A percentile compares a stretch with the other conserved stretches of the same genome.
phyloP scores from a whole-genome alignment of 2,329 filamentous ascomycete genomes.

The Cordyceps javanica region DNA sequence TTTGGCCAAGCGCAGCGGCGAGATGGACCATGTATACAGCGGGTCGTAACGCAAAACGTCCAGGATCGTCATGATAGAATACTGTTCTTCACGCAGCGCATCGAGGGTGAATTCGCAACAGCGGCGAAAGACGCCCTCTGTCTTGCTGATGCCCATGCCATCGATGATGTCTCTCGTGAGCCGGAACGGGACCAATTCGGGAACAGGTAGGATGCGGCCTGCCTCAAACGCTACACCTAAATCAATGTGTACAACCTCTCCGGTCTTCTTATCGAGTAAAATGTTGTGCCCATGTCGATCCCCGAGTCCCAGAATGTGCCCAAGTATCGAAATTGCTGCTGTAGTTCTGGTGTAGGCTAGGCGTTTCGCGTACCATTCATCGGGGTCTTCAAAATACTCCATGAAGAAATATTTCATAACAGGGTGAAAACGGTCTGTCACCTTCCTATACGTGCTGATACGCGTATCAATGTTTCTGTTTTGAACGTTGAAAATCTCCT shows the following conservation, averaged over 20 bases:
- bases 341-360: constrained; percentile 90
- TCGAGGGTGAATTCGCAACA: constrained; percentile 98
- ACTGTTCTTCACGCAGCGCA: constrained; percentile 87
- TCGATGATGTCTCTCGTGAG: constrained; percentile 92
- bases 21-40: constrained; percentile 91
- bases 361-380: constrained; percentile 89
- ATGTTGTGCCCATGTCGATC: constrained; percentile 98
- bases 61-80: constrained; percentile 97
- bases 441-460: constrained; percentile 67
- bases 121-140: constrained; percentile 93
- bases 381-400: constrained; percentile 86
- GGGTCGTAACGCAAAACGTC: constrained; percentile 98
- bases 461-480: constrained; percentile 63
- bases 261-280: constrained; percentile 78
- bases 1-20: constrained; percentile 58
- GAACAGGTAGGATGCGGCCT: constrained; percentile 88
- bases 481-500: constrained; percentile 70
- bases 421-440: constrained; percentile 78
- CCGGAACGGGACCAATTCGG: constrained; percentile 92
- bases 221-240: constrained; percentile 96
- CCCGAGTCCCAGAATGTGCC: constrained; percentile 85
- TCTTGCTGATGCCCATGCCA: constrained; percentile 91
- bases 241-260: constrained; percentile 95
- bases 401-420: constrained; percentile 98
- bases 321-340: constrained; percentile 90